Conservation (phyloP, 345 rosid genomes). For the Triadica sebifera region DNA sequence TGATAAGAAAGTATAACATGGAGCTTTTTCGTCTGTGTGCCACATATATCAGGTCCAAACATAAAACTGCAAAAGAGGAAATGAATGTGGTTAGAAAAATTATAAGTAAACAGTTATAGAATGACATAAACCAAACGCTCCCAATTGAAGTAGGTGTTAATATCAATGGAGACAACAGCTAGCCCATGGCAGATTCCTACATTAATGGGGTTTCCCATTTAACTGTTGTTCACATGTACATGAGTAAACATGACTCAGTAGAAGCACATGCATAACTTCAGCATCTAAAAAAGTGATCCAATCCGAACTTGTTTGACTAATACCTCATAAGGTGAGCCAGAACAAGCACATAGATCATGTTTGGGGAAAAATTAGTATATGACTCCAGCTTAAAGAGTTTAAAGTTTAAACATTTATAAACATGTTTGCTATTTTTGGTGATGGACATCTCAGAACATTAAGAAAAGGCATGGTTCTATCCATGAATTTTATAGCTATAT, state of each 20-base stretch:
- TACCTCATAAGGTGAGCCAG: not conserved
- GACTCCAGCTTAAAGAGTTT: not conserved
- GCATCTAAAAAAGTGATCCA: no score
- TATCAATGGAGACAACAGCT: not conserved
- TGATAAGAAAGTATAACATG: slow-evolving; percentile 74
- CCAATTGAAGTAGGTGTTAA: not conserved
- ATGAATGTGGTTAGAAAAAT: not conserved
- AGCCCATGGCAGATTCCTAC: not conserved
- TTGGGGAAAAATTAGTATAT: not conserved
- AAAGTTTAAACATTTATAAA: not conserved
- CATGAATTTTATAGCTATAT: not conserved
- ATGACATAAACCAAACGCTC: not conserved
- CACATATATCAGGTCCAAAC: slow-evolving; percentile 93
- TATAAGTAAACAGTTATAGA: not conserved
- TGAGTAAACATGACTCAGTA: not conserved
- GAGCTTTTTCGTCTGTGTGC: slow-evolving; percentile 76
- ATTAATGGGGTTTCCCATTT: not conserved
- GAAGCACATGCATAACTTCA: no score
- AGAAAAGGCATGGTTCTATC: not conserved
- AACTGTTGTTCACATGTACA: not conserved
- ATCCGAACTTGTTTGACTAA: not conserved
- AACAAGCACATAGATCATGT: not conserved
- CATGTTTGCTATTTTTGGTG: not conserved
- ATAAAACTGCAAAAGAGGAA: slow-evolving; percentile 54
- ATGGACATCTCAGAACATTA: not conserved